phyloP scores from a whole-genome alignment of 495 filamentous ascomycete species.

The Hypoxylon fuscum region DNA sequence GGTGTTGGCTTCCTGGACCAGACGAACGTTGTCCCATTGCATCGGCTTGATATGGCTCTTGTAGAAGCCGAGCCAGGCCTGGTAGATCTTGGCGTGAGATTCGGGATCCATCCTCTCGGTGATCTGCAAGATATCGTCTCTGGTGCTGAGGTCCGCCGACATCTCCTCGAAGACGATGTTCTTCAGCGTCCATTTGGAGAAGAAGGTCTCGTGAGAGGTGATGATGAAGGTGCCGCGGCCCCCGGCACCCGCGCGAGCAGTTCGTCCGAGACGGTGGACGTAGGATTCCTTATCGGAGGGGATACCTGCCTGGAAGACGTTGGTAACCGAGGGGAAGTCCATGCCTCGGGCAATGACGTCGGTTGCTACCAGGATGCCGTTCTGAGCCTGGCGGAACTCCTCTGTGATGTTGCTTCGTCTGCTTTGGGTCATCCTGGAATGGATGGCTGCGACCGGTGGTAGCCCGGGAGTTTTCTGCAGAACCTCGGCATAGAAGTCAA shows the following conservation, averaged over 20 bases:
- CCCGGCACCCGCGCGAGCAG: constrained; percentile 73
- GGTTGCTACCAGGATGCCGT: constrained; percentile 69
- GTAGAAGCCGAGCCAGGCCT: constrained; percentile 60
- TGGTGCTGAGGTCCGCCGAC: constrained; percentile 43
- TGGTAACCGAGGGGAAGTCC: constrained; percentile 78
- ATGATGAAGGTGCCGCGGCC: constrained; percentile 74
- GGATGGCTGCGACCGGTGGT: constrained; percentile 63
- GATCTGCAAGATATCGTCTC: constrained; percentile 31
- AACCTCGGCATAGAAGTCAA: constrained; percentile 58
- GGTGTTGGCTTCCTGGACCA: constrained; percentile 57
- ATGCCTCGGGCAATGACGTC: constrained; percentile 79
- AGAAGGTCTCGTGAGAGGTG: constrained; percentile 67
- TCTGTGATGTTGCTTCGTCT: constrained; percentile 66
- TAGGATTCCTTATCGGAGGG: constrained; percentile 72
- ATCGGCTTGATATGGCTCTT: constrained; percentile 58
- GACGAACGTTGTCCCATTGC: constrained; percentile 44
- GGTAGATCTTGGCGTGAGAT: constrained; percentile 44
- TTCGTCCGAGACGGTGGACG: constrained; percentile 78
- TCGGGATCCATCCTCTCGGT: constrained; percentile 29
- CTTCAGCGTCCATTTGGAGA: constrained; percentile 53
- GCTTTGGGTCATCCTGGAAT: constrained; percentile 67
- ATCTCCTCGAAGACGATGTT: constrained; percentile 46
- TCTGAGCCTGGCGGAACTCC: constrained; percentile 64
- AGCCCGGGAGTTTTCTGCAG: constrained; percentile 58
- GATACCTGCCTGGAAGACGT: constrained; percentile 74